Evolutionary conservation across 225 moss, liverwort and hornwort species (phyloP).

Genomic region (Pleurozium schreberi): DNA sequence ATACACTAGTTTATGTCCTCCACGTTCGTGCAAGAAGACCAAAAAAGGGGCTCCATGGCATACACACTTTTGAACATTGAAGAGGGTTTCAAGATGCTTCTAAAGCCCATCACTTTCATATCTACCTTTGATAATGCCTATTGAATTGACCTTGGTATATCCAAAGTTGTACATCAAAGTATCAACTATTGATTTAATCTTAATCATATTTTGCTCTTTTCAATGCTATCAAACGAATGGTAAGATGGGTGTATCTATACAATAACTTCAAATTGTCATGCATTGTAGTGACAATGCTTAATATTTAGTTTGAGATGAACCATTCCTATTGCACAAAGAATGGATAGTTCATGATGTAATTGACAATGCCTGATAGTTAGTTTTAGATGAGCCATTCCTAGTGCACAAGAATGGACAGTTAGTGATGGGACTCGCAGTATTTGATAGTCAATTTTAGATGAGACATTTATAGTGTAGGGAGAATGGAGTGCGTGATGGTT

Average conservation of each 20-base stretch:
- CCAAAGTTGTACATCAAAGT: background rate
- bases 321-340: background rate
- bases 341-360: background rate
- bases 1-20: too few species aligned
- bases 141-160: background rate
- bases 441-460: too few species aligned
- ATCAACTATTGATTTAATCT: background rate
- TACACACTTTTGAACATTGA: too few species aligned
- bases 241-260: accelerated
- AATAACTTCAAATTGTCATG: background rate
- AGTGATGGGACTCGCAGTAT: too few species aligned
- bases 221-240: background rate
- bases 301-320: accelerated
- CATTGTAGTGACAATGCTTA: accelerated
- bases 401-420: too few species aligned
- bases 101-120: background rate
- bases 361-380: background rate
- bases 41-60: too few species aligned
- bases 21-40: too few species aligned
- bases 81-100: background rate
- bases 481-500: too few species aligned
- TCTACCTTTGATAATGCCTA: too few species aligned
- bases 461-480: too few species aligned
- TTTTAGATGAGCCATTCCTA: background rate
- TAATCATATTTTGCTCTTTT: background rate